A percentile compares a stretch with the other conserved stretches of the same genome.
These are phyloP conservation scores for Blastomyces gilchristii DNA, from an alignment of 2,329 filamentous ascomycete genomes.

Conservation along the genomic window DNA sequence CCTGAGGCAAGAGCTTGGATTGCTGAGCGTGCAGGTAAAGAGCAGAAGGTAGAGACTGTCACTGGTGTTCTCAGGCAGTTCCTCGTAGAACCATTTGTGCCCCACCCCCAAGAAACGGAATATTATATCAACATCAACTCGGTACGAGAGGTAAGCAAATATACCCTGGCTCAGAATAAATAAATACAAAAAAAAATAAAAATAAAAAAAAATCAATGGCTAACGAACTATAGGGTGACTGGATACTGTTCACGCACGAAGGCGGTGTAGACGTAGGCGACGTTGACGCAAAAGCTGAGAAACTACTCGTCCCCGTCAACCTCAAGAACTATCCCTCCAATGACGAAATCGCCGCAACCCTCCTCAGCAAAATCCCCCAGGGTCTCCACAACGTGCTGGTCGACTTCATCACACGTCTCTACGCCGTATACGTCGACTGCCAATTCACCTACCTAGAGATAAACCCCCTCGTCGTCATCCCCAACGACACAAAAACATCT, in stretches of 20 bases:
- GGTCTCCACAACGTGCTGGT: slow-evolving; percentile 96
- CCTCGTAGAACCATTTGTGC: slow-evolving; percentile 96
- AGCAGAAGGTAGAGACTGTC: slow-evolving; percentile 84
- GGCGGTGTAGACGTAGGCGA: slow-evolving; percentile 99
- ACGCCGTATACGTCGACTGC: slow-evolving; percentile 98
- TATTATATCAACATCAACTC: slow-evolving; percentile 99
- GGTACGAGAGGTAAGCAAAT: slow-evolving; percentile 82
- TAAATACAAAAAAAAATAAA: not conserved
- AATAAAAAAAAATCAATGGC: not conserved
- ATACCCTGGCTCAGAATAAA: not conserved
- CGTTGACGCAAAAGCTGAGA: slow-evolving; percentile 97
- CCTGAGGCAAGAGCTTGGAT: slow-evolving; percentile 89
- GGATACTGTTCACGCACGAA: slow-evolving; percentile 99
- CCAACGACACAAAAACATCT: slow-evolving; percentile 82
- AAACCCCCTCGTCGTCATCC: slow-evolving; percentile 96
- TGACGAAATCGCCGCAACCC: slow-evolving; percentile 72
- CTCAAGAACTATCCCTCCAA: slow-evolving; percentile 92
- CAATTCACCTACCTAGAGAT: slow-evolving; percentile 99
- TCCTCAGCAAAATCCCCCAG: slow-evolving; percentile 87
- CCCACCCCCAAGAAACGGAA: slow-evolving; percentile 88
- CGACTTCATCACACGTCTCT: slow-evolving; percentile 96
- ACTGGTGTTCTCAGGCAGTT: slow-evolving; percentile 86
- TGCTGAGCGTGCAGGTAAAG: slow-evolving; percentile 81
- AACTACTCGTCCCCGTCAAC: slow-evolving; percentile 94
- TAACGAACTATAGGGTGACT: slow-evolving; percentile 63